Evolutionary conservation across 768 basidiomycete species (phyloP).

Genomic region (Paxillus involutus): DNA sequence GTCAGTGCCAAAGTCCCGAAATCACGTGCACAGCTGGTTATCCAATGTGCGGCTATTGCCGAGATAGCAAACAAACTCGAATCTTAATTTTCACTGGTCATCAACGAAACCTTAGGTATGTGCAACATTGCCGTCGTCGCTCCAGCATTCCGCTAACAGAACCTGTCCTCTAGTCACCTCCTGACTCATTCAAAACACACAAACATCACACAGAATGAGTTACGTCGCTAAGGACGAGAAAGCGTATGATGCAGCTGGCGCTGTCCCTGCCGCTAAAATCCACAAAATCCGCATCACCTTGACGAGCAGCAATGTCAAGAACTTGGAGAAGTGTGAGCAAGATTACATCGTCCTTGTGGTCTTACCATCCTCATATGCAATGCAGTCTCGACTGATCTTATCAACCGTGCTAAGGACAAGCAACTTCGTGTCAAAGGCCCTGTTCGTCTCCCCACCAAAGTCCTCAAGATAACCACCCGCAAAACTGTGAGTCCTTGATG

Average conservation of each 20-base stretch:
- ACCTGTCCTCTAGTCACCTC: conserved; percentile 62
- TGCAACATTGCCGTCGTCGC: background rate
- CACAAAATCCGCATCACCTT: conserved; percentile 99
- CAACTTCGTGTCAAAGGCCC: conserved; percentile 99
- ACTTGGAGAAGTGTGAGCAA: conserved; percentile 92
- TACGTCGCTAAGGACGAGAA: conserved; percentile 99
- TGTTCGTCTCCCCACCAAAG: conserved; percentile 98
- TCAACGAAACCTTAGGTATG: conserved; percentile 34
- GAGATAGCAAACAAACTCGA: conserved; percentile 9
- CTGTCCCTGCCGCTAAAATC: conserved; percentile 85
- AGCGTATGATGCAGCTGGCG: conserved; percentile 94
- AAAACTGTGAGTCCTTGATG: conserved; percentile 73
- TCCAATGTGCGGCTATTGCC: conserved; percentile 16
- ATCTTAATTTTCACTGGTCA: conserved; percentile 34
- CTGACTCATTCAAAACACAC: conserved; percentile 58
- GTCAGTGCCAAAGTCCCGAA: background rate
- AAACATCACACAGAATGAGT: conserved; percentile 64
- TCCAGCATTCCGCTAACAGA: background rate
- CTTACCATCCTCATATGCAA: background rate
- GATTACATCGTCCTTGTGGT: background rate
- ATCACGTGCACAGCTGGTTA: conserved; percentile 7
- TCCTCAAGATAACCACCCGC: conserved; percentile 98
- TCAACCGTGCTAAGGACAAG: conserved; percentile 99
- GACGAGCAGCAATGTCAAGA: conserved; percentile 96
- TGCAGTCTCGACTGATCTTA: conserved; percentile 90